Evolutionary conservation across 1,284 basidiomycete species (phyloP).

Genomic region (Malassezia obtusa): DNA sequence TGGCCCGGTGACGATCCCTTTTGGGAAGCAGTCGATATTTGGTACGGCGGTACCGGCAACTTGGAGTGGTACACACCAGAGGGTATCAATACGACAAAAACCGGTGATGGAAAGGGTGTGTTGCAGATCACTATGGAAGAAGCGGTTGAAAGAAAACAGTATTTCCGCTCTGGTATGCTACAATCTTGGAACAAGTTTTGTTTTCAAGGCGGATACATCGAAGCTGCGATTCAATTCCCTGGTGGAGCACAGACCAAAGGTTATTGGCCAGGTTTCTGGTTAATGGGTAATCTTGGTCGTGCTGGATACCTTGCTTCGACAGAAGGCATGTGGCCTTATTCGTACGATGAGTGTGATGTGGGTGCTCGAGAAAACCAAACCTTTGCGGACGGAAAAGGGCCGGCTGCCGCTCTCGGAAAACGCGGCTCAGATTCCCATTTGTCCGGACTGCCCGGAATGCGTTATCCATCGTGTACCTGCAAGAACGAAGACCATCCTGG

Average conservation of each 20-base stretch:
- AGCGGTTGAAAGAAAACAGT: conserved; percentile 30
- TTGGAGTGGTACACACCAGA: conserved; percentile 49
- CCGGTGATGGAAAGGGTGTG: conserved; percentile 18
- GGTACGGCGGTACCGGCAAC: conserved; percentile 42
- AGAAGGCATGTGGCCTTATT: conserved; percentile 49
- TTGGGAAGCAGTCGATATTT: conserved; percentile 45
- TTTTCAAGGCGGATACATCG: conserved; percentile 47
- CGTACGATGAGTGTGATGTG: conserved; percentile 46
- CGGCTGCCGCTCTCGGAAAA: conserved; percentile 20
- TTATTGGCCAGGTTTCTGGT: conserved; percentile 52
- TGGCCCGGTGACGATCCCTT: conserved; percentile 46
- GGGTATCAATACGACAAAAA: conserved; percentile 23
- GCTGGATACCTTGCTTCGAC: conserved; percentile 44
- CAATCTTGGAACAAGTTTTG: conserved; percentile 48
- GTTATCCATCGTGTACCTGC: conserved; percentile 39
- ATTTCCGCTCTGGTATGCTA: conserved; percentile 46
- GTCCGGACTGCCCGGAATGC: conserved; percentile 39
- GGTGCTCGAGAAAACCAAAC: conserved; percentile 42
- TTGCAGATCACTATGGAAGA: conserved; percentile 36
- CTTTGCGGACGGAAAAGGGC: conserved; percentile 27
- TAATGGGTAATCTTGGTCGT: conserved; percentile 43
- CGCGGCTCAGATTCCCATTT: conserved; percentile 20
- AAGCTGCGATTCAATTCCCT: conserved; percentile 34
- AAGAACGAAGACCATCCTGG: conserved; percentile 37
- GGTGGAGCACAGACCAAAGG: conserved; percentile 44